These are phyloP conservation scores for Theobroma cacao DNA, from an alignment of 345 rosid species.

Conservation along the genomic window DNA sequence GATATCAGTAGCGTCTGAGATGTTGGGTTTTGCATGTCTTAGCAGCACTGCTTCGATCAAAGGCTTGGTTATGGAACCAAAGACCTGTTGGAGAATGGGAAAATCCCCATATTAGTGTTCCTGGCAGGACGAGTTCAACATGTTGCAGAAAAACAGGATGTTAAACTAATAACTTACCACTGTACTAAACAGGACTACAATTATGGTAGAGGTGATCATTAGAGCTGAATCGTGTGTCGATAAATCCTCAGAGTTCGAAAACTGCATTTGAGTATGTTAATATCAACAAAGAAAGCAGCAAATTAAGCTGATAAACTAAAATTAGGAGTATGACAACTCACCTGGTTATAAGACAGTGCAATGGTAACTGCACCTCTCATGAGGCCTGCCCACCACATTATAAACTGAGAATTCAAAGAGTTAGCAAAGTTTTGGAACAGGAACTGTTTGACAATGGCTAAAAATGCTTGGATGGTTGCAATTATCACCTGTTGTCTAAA, in stretches of 20 bases:
- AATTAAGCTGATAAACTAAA: background rate
- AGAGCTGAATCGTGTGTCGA: slow-evolving; percentile 31
- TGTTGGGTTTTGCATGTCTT: slow-evolving; percentile 31
- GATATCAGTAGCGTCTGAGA: slow-evolving; percentile 39
- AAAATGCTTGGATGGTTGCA: background rate
- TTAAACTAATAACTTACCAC: slow-evolving; percentile 33
- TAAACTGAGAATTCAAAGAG: slow-evolving; percentile 41
- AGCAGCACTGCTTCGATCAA: slow-evolving; percentile 49
- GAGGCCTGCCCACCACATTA: slow-evolving; percentile 83
- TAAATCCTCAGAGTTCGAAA: slow-evolving; percentile 16
- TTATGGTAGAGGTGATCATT: slow-evolving; percentile 57
- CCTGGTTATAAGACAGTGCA: slow-evolving; percentile 63
- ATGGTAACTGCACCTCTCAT: slow-evolving; percentile 79
- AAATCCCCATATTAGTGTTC: background rate
- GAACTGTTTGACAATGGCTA: background rate
- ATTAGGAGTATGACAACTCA: background rate
- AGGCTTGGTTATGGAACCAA: slow-evolving; percentile 63
- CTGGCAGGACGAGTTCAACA: background rate
- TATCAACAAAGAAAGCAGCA: slow-evolving; percentile 2
- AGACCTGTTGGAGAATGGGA: slow-evolving; percentile 36
- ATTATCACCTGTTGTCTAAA: slow-evolving; percentile 51
- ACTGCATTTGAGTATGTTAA: slow-evolving; percentile 35
- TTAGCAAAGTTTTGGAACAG: slow-evolving; percentile 11
- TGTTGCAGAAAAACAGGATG: background rate
- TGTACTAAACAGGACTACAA: slow-evolving; percentile 69